Evolutionary conservation across 2,329 filamentous ascomycete species (phyloP), one percentile per base, ranked within the genome.

Genomic region (Xylariaceae sp.): DNA sequence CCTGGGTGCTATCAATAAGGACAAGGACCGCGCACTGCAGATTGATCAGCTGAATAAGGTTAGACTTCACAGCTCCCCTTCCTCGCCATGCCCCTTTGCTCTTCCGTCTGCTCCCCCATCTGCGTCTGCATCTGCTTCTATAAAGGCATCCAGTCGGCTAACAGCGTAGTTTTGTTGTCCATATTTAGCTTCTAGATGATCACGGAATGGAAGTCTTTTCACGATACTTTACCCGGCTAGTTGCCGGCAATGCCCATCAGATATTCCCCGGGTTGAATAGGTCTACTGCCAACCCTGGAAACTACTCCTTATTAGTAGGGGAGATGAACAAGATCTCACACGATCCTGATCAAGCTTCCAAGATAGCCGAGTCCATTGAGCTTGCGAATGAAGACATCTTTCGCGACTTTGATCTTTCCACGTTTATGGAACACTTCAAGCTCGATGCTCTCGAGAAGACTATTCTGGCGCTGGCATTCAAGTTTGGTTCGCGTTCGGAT

Each of bases 131-230:
- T 58, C 39, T 53, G 17, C 23, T 30, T 30, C 23, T 30, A 30
- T 30, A 30, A 30, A 1, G 5, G 23, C 23, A 6, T 30, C 23
- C 23, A 30, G 10, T 35, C 9, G 3, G 23, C 49, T 51, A 35
- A 51, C 49, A 11, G 9, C n/a, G 23, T 50, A n/a, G 17, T 50
- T 30, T 30, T 35, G 13, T 35, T 55, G 55, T 42, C 42, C 6
- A 18, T 35, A 42, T 63, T n/a, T 65, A 96, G 90, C 87, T 97
- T 74, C 88, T 97, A 78, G 88, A 96, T 85, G 92, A 93, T 71
- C 88, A 96, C 92, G 92, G 92, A 73, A 99, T 99, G 93, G 95
- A 99, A 82, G 92, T 97, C 73, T 97, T 92, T 75, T 87, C 90
- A 62, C 95, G 92, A 80, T 97, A 94, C 76, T 96, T 99, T 77